Evolutionary conservation across 352 stramenopile species (phyloP).

Genomic region (Phytophthora boehmeriae): DNA sequence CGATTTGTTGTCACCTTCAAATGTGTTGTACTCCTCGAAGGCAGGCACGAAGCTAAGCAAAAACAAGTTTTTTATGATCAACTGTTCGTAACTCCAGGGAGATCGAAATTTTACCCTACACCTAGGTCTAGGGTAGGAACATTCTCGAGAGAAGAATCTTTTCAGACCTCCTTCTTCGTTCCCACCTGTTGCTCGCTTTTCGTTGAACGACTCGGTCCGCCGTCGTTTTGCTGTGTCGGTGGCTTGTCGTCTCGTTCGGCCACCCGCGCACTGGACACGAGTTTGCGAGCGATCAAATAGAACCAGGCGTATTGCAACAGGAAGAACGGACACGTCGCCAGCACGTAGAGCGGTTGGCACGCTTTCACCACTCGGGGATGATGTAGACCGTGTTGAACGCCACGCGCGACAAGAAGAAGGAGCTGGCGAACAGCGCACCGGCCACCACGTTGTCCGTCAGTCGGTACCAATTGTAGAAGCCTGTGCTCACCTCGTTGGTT

Average conservation of each 20-base stretch:
- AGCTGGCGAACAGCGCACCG: slow-evolving; percentile 55
- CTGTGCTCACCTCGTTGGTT: slow-evolving; percentile 82
- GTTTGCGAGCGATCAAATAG: slow-evolving; percentile 70
- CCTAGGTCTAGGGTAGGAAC: no score
- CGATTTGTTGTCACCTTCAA: no score
- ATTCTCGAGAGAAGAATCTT: background rate
- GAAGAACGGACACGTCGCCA: slow-evolving; percentile 69
- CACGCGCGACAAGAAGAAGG: slow-evolving; percentile 77
- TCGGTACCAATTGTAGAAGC: slow-evolving; percentile 85
- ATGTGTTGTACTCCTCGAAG: no score
- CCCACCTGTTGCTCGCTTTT: background rate
- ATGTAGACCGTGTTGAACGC: slow-evolving; percentile 75
- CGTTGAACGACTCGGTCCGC: background rate
- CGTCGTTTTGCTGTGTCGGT: background rate
- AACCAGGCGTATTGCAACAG: slow-evolving; percentile 80
- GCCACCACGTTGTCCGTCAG: slow-evolving; percentile 64
- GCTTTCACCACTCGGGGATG: slow-evolving; percentile 46
- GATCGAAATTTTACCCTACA: background rate
- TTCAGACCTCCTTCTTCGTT: slow-evolving; percentile 20
- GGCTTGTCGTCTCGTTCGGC: slow-evolving; percentile 4
- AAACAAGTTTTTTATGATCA: no score
- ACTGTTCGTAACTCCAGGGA: no score
- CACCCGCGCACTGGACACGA: slow-evolving; percentile 24
- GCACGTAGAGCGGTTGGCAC: slow-evolving; percentile 63
- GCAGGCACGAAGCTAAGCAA: no score